phyloP scores from a whole-genome alignment of 1,139 yeast genomes.

The Debaryomyces psychrophilus region DNA sequence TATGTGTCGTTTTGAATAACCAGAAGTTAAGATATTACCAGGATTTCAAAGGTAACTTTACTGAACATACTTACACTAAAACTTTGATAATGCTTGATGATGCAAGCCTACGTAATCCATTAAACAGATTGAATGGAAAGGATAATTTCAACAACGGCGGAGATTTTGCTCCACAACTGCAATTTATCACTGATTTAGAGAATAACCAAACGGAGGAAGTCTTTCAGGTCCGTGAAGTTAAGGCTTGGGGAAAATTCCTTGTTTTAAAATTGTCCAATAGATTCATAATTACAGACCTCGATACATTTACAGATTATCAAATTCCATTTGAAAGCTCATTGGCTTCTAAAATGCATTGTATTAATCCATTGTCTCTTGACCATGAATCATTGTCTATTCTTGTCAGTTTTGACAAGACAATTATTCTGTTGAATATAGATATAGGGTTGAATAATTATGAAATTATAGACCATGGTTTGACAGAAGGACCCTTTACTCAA shows the following conservation, averaged over 20 bases:
- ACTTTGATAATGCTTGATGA: conserved; percentile 40
- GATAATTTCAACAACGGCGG: neutral
- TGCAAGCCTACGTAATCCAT: conserved; percentile 31
- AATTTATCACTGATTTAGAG: conserved; percentile 37
- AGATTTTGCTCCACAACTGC: conserved; percentile 3
- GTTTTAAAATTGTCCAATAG: conserved; percentile 33
- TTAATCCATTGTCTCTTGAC: conserved; percentile 14
- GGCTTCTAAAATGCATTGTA: conserved; percentile 21
- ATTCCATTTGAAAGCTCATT: conserved; percentile 27
- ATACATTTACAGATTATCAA: conserved; percentile 28
- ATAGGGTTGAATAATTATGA: conserved; percentile 27
- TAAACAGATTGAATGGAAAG: conserved; percentile 3
- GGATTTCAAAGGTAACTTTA: conserved; percentile 69
- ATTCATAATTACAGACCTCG: conserved; percentile 33
- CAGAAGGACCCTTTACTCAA: conserved; percentile 61
- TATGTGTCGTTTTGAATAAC: conserved; percentile 61
- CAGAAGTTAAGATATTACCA: conserved; percentile 65
- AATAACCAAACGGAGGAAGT: conserved; percentile 36
- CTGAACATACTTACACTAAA: conserved; percentile 47
- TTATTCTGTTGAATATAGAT: conserved; percentile 33
- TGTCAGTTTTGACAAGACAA: conserved; percentile 33
- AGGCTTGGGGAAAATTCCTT: conserved; percentile 34
- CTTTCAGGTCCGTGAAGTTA: conserved; percentile 27
- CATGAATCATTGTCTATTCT: conserved; percentile 23
- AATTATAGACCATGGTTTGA: conserved; percentile 38